Base-by-base conservation (phyloP, 768 basidiomycete species). In the Xerocomellus dryophilus region DNA sequence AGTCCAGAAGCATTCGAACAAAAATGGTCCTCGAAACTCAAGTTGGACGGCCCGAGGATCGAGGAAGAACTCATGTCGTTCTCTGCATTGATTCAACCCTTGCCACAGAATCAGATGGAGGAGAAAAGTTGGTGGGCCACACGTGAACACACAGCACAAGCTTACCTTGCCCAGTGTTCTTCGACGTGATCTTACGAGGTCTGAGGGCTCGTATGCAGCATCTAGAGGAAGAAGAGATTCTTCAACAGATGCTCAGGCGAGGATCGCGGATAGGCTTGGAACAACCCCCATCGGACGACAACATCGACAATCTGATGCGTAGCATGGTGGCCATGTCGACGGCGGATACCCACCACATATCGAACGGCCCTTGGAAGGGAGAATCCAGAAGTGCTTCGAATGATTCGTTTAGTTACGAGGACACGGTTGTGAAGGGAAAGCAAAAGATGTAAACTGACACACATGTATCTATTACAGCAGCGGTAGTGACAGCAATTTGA, bases 171-270 rank as follows among this genome's bases (percentile, higher is more conserved):
- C 20, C 51, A 78, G 77, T 50, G 50, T 61, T 77, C 44, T 66
- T 67, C 47, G 66, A 70, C 25, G 57, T 62, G n/a, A 75, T 80
- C 39, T 63, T 80, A 65, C 54, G 53, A 12, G 69, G 69, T 15
- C 68, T 79, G 40, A 71, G 73, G 14, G 59, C 59, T 36, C 68
- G 70, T 17, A 67, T 79, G 20, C 70, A 67, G 40, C 60, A 69
- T 23, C 58, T 79, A n/a, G 75, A 79, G 47, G 75, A 78, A 43
- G 72, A 80, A 53, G 76, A 76, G 43, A 62, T 68, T 34, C 70
- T 79, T 46, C 77, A 77, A 51, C 73, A 72, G 38, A 67, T 67
- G 34, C 60, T 74, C 31, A 67, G 72, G 44, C 69, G 67, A 41
- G 71, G 72, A 32, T 71, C 75, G 7, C 71, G 63, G 43, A 67